Percentiles rank a stretch among this genome's conserved stretches.
These are phyloP conservation scores for Amorphotheca resinae DNA, from an alignment of 495 filamentous ascomycete species.

Conservation along the genomic window DNA sequence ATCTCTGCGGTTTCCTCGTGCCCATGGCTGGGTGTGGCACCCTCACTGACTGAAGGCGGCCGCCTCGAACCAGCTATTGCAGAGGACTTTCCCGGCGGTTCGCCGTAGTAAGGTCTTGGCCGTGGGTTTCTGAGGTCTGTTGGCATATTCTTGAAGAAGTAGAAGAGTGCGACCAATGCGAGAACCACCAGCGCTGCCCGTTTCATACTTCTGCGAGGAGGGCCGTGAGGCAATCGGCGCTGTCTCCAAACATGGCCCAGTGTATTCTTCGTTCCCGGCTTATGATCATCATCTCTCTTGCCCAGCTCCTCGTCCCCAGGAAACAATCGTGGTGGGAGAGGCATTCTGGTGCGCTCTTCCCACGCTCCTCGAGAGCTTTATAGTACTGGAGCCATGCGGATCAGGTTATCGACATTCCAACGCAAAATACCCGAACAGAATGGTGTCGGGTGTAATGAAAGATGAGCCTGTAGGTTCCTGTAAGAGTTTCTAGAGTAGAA, in stretches of 20 bases:
- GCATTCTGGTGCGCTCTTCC: slow-evolving; percentile 23
- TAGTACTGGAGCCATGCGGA: slow-evolving; percentile 8
- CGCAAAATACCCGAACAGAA: no score
- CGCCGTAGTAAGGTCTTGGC: slow-evolving; percentile 11
- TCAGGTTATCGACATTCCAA: background rate
- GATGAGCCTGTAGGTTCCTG: no score
- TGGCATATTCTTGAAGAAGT: slow-evolving; percentile 44
- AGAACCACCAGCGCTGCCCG: slow-evolving; percentile 31
- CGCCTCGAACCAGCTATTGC: background rate
- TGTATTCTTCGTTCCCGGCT: slow-evolving; percentile 19
- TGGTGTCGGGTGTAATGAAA: no score
- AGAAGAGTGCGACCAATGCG: slow-evolving; percentile 31
- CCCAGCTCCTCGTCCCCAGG: slow-evolving; percentile 54
- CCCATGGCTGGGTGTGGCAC: background rate
- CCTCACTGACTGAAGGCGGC: background rate
- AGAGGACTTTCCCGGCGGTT: background rate
- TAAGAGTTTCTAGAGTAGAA: no score
- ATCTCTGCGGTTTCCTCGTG: background rate
- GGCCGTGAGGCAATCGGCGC: slow-evolving; percentile 7
- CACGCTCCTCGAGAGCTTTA: slow-evolving; percentile 16
- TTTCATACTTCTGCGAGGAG: slow-evolving; percentile 11
- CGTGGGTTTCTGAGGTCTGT: slow-evolving; percentile 12
- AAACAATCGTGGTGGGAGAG: slow-evolving; percentile 32
- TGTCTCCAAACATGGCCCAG: slow-evolving; percentile 12
- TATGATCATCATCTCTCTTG: slow-evolving; percentile 56